phyloP scores from a whole-genome alignment of 2,329 filamentous ascomycete species.

The Arthrinium phaeospermum region DNA sequence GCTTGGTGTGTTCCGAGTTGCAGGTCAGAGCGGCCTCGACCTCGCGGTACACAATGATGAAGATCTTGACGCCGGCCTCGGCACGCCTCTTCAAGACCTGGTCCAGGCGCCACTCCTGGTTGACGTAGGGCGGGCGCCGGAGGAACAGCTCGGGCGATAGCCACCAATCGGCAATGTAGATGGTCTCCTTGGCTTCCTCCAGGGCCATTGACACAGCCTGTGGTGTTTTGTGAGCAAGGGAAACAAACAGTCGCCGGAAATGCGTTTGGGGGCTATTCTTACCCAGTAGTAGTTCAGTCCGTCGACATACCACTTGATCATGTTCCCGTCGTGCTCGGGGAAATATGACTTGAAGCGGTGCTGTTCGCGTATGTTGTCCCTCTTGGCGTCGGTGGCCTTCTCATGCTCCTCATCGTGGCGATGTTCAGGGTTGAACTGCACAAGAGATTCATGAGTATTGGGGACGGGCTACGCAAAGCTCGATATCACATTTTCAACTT shows the following conservation, averaged over 20 bases:
- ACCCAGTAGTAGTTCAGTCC: conserved; percentile 93
- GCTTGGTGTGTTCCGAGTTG: conserved; percentile 92
- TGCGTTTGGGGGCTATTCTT: conserved; percentile 24
- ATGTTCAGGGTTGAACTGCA: conserved; percentile 80
- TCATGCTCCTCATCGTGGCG: conserved; percentile 95
- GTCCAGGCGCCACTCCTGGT: conserved; percentile 88
- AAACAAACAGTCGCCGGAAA: conserved; percentile 23
- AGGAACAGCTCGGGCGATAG: conserved; percentile 87
- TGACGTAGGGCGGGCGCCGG: conserved; percentile 79
- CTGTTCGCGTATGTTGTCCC: conserved; percentile 70
- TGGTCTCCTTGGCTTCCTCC: conserved; percentile 88
- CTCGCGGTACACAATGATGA: conserved; percentile 91
- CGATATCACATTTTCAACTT: conserved; percentile 30
- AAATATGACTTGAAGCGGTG: conserved; percentile 93
- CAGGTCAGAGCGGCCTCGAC: conserved; percentile 82
- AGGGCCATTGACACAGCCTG: conserved; percentile 83
- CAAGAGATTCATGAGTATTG: conserved; percentile 19
- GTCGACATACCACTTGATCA: conserved; percentile 97
- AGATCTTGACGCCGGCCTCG: conserved; percentile 93
- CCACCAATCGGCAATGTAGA: conserved; percentile 99
- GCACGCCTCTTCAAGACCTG: conserved; percentile 85
- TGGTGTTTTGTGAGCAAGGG: not conserved
- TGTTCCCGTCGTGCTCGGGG: conserved; percentile 82
- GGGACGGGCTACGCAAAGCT: conserved; percentile 25
- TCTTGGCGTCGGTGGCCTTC: conserved; percentile 80